phyloP scores from a whole-genome alignment of 495 filamentous ascomycete species.

The Trichocladium uniseriatum region DNA sequence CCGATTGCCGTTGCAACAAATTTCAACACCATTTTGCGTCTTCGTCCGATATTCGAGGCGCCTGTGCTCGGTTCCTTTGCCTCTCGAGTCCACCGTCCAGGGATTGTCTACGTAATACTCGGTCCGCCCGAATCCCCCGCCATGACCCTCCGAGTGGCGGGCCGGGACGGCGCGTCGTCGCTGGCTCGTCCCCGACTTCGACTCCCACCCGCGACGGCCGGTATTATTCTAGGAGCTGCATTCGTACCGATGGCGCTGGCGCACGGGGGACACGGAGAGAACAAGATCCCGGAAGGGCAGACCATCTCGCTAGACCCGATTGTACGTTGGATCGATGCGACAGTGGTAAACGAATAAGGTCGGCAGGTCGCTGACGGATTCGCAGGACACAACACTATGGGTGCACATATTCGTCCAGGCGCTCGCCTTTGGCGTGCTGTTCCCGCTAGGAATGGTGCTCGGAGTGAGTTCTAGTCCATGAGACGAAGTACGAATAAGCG shows the following conservation, averaged over 20 bases:
- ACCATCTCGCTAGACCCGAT: slow-evolving; percentile 75
- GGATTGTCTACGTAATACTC: too few relatives aligned
- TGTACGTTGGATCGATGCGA: slow-evolving; percentile 42
- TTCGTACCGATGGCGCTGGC: slow-evolving; percentile 39
- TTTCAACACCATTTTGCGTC: too few relatives aligned
- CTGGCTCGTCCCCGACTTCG: slow-evolving; percentile 4
- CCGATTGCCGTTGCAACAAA: too few relatives aligned
- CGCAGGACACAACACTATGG: slow-evolving; percentile 79
- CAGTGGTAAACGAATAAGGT: background rate
- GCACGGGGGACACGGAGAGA: slow-evolving; percentile 63
- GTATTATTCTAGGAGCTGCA: slow-evolving; percentile 12
- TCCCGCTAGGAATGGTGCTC: slow-evolving; percentile 91
- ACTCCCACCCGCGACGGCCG: slow-evolving; percentile 7
- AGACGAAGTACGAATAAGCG: too few relatives aligned
- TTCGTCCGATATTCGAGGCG: background rate
- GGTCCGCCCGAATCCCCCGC: too few relatives aligned
- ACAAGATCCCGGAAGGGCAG: slow-evolving; percentile 66
- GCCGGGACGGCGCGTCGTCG: slow-evolving; percentile 2
- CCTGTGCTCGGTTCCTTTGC: background rate
- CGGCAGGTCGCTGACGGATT: background rate
- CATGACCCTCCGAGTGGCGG: slow-evolving; percentile 11
- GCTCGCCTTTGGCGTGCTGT: slow-evolving; percentile 78
- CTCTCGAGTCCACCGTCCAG: background rate
- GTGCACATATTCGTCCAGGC: slow-evolving; percentile 86
- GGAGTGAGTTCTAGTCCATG: too few relatives aligned